These are phyloP conservation scores for Funneliformis caledonium DNA, from an alignment of 371 early-diverging fungal species.

Conservation along the genomic window DNA sequence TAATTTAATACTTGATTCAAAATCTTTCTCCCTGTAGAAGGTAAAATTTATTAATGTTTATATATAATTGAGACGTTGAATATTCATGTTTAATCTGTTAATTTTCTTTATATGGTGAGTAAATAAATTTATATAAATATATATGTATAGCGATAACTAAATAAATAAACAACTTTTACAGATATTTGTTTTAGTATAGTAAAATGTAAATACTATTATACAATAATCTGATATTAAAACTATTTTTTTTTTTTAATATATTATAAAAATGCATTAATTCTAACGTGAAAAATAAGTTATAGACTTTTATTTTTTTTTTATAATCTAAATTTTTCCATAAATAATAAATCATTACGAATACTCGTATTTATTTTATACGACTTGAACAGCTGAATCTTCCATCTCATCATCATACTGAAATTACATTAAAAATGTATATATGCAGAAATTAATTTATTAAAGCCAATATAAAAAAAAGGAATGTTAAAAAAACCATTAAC, in stretches of 20 bases:
- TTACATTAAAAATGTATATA: background rate
- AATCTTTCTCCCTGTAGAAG: background rate
- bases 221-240: no score
- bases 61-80: background rate
- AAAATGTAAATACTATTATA: background rate
- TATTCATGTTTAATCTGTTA: background rate
- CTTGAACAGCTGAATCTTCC: background rate
- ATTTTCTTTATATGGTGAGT: background rate
- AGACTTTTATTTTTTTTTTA: background rate
- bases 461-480: background rate
- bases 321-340: background rate
- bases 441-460: background rate
- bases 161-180: no score
- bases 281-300: background rate
- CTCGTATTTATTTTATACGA: background rate
- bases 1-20: background rate
- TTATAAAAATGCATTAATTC: background rate
- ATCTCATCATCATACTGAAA: background rate
- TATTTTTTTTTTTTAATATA: background rate
- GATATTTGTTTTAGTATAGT: no score
- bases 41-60: background rate
- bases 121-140: no score
- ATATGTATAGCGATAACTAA: no score
- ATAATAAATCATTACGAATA: background rate
- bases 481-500: conserved; percentile 11